Evolutionary conservation across 2,329 filamentous ascomycete genomes (phyloP).

Genomic region (Hypocreales sp.): DNA sequence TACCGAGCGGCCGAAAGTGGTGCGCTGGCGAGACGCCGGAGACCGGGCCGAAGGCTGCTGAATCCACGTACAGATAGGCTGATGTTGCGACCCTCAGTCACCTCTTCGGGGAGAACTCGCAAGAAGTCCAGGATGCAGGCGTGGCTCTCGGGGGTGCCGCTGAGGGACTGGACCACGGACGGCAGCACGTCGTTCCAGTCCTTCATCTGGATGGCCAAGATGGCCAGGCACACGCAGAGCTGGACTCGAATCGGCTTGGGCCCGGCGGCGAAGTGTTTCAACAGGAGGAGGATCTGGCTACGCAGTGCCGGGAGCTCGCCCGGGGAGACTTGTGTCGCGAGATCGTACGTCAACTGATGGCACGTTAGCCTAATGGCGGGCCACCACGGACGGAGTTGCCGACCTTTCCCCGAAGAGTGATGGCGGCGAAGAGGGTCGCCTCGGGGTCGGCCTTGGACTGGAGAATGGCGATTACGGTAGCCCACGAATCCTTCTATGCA

Average conservation of each 20-base stretch:
- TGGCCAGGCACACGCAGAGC: conserved; percentile 86
- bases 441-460: conserved; percentile 70
- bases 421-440: conserved; percentile 88
- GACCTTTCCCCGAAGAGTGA: conserved; percentile 96
- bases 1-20: conserved; percentile 18
- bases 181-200: conserved; percentile 87
- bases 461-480: conserved; percentile 70
- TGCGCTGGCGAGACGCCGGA: conserved; percentile 13
- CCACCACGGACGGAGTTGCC: neutral
- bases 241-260: conserved; percentile 79
- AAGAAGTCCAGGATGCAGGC: conserved; percentile 90
- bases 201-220: conserved; percentile 90
- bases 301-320: conserved; percentile 62
- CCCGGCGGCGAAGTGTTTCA: conserved; percentile 68
- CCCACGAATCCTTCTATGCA: conserved; percentile 77
- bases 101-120: conserved; percentile 93
- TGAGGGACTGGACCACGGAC: conserved; percentile 65
- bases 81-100: conserved; percentile 98
- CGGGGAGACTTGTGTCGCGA: conserved; percentile 66
- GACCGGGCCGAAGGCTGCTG: conserved; percentile 29
- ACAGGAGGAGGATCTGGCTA: conserved; percentile 66
- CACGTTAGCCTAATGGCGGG: neutral
- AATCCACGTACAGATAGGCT: conserved; percentile 91
- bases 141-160: conserved; percentile 61
- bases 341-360: conserved; percentile 81